phyloP scores from a whole-genome alignment of 352 stramenopile genomes.

The Thalassiosira mediterranea region DNA sequence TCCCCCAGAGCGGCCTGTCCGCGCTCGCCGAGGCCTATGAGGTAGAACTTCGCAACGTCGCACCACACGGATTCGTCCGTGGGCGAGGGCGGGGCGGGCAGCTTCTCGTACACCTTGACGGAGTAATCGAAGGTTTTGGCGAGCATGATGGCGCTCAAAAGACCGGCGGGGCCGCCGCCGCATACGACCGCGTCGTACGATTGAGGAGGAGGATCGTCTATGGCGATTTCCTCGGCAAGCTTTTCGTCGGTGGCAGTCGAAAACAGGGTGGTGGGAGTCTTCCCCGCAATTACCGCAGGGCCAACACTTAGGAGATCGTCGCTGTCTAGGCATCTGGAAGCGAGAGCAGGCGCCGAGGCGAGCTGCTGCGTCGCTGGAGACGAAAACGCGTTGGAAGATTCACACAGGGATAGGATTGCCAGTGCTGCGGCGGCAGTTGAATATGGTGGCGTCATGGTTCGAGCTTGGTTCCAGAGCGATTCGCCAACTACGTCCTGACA shows the following conservation, averaged over 20 bases:
- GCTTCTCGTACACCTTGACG: constrained; percentile 80
- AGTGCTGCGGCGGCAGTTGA: too few relatives aligned
- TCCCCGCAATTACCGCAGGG: too few relatives aligned
- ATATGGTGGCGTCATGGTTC: too few relatives aligned
- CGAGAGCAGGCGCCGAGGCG: too few relatives aligned
- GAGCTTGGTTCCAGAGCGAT: too few relatives aligned
- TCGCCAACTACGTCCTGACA: too few relatives aligned
- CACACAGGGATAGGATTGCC: too few relatives aligned
- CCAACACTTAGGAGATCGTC: too few relatives aligned
- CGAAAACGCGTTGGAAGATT: too few relatives aligned
- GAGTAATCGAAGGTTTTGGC: constrained; percentile 57
- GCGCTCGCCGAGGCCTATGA: constrained; percentile 78
- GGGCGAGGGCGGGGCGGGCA: constrained; percentile 63
- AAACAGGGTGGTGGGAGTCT: constrained; percentile 6
- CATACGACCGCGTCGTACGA: constrained; percentile 63
- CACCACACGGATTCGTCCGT: constrained; percentile 73
- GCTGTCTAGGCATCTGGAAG: too few relatives aligned
- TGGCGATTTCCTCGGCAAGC: not conserved
- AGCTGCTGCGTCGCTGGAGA: too few relatives aligned
- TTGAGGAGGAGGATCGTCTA: not conserved
- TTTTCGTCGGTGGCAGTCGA: not conserved
- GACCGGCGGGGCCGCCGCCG: constrained; percentile 79
- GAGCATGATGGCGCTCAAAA: constrained; percentile 83
- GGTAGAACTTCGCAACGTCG: constrained; percentile 77
- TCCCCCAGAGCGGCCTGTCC: constrained; percentile 76